These are phyloP conservation scores for Davidsoniella neocaledoniae DNA, from an alignment of 2,329 filamentous ascomycete species.

Conservation along the genomic window DNA sequence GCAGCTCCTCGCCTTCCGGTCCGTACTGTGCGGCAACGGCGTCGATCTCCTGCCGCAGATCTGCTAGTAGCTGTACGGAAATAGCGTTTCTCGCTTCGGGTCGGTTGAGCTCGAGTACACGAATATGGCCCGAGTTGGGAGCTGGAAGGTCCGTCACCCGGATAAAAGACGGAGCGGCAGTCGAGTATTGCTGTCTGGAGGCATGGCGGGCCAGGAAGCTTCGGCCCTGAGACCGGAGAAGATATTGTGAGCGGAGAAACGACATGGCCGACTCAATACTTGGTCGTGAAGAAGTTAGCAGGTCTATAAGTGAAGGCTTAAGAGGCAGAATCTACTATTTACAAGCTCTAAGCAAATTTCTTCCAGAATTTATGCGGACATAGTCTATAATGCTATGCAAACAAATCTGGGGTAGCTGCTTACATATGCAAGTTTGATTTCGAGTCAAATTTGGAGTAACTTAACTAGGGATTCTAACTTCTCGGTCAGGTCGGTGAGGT, in stretches of 20 bases:
- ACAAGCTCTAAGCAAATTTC: too few relatives aligned
- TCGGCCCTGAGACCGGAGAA: neutral
- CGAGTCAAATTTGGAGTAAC: too few relatives aligned
- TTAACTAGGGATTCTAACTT: too few relatives aligned
- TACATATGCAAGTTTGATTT: too few relatives aligned
- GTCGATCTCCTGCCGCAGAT: constrained; percentile 56
- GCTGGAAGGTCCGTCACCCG: constrained; percentile 61
- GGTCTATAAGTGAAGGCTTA: too few relatives aligned
- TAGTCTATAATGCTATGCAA: too few relatives aligned
- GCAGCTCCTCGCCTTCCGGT: constrained; percentile 36
- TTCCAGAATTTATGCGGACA: too few relatives aligned
- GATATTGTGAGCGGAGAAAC: neutral
- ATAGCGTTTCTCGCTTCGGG: constrained; percentile 81
- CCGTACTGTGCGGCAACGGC: constrained; percentile 52
- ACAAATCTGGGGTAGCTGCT: too few relatives aligned
- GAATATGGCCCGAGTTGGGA: constrained; percentile 66
- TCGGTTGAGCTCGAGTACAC: constrained; percentile 74
- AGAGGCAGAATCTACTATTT: too few relatives aligned
- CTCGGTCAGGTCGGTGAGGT: too few relatives aligned
- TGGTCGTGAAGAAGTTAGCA: too few relatives aligned
- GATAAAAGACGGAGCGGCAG: constrained; percentile 36
- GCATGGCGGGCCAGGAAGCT: neutral
- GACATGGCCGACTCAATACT: neutral
- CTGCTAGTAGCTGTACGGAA: constrained; percentile 56
- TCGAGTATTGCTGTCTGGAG: constrained; percentile 24